Evolutionary conservation across 345 rosid genomes (phyloP), one percentile per base, ranked within the genome.

Genomic region (Salix udensis): DNA sequence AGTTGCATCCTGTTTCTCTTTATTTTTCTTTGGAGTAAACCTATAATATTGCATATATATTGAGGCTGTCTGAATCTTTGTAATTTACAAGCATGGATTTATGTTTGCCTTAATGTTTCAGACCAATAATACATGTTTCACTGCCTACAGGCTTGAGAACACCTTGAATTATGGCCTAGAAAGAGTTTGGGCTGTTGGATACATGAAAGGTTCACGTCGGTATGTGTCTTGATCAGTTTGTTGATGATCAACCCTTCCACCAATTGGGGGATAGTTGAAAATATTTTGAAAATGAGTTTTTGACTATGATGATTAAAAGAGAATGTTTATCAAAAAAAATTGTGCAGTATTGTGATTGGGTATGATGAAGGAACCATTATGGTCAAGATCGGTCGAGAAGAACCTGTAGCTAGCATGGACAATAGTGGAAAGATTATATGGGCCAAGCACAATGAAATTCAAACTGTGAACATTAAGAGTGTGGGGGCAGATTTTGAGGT

Each of bases 381-480:
- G 99, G 97, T 96, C 75, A 96, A 96, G 90, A 89, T 96, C 64
- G 99, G 99, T 69, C 91, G 96, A 61, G 99, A 96, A 85, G 92
- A 88, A 72, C 99, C 99, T 79, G 97, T 96, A 19, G 97, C 99
- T 68, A 96, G 99, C 85, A 96, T 96, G 99, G 99, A 96, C 81
- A 96, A 87, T 79, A 90, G 96, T 74, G 99, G 99, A 72, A 96
- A 96, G 86, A 94, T 96, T 84, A 94, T 94, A 81, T 96, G 99
- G 99, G 98, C 99, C 36, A 96, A 94, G 89, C 99, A 94, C 82
- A 96, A 96, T 88, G 99, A 96, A 86, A 90, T 96, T 83, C 99
- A 96, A 85, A 96, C 99, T 65, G 97, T 93, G 70, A 96, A 96
- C 85, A 90, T 96, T 82, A 96, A 94, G 91, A 94, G 93, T 84